These are phyloP conservation scores for Scenedesmus sp. DNA, from an alignment of 163 green algal species.

Conservation along the genomic window DNA sequence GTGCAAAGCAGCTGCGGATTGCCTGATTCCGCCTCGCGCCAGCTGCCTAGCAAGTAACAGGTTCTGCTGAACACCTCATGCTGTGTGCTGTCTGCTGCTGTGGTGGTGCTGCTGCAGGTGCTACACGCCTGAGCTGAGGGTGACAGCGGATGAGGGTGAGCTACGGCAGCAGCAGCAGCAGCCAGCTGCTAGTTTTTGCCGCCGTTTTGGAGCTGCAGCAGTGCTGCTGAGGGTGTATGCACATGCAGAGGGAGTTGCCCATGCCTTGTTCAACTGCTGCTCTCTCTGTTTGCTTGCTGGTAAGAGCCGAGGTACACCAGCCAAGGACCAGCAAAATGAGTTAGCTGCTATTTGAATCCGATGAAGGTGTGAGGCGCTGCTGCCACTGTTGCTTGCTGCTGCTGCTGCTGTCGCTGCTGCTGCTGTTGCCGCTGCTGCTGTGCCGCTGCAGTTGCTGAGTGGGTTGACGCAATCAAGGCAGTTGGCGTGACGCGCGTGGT, in stretches of 20 bases:
- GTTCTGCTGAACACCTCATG: not conserved
- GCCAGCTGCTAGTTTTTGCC: too few relatives aligned
- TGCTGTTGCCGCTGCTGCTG: not conserved
- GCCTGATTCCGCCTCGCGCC: too few relatives aligned
- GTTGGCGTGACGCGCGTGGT: constrained; percentile 34
- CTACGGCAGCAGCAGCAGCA: not conserved
- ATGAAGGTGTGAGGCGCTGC: not conserved
- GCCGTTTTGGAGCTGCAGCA: too few relatives aligned
- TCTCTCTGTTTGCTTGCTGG: too few relatives aligned
- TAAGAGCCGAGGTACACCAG: too few relatives aligned
- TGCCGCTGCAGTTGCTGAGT: constrained; percentile 33
- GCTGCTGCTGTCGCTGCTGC: not conserved
- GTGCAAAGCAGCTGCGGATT: too few relatives aligned
- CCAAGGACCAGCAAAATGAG: too few relatives aligned
- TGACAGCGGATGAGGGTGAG: constrained; percentile 24
- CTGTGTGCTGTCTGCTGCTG: not conserved
- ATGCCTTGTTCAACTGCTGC: too few relatives aligned
- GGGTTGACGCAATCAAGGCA: constrained; percentile 18
- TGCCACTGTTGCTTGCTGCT: not conserved
- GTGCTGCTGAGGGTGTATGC: too few relatives aligned
- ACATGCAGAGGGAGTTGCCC: too few relatives aligned
- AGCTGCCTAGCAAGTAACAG: too few relatives aligned
- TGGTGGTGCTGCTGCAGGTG: not conserved
- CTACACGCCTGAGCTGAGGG: constrained; percentile 20
- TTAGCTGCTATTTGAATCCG: too few relatives aligned